Percentiles rank a stretch among this genome's conserved stretches.
Conservation (phyloP, 2,329 filamentous ascomycete genomes). For the Allantophomopsis lycopodina region DNA sequence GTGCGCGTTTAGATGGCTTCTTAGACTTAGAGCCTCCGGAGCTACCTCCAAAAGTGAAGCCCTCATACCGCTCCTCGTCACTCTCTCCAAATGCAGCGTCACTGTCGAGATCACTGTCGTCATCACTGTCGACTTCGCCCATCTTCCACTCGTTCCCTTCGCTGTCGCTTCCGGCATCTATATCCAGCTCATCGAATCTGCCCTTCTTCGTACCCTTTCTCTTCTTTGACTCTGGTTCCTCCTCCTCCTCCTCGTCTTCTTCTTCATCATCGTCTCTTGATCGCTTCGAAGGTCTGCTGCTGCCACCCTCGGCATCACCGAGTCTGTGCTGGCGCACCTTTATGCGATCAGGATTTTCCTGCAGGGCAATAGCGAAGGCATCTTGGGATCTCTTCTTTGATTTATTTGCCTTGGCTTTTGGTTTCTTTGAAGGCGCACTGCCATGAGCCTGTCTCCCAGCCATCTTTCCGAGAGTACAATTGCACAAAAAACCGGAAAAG, state of each 20-base stretch:
- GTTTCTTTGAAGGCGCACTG: slow-evolving; percentile 13
- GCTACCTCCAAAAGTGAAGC: slow-evolving; percentile 49
- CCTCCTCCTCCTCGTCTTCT: slow-evolving; percentile 21
- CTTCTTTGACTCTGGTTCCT: slow-evolving; percentile 22
- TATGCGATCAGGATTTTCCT: slow-evolving; percentile 33
- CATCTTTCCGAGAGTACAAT: slow-evolving; percentile 10
- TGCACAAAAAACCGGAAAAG: neutral
- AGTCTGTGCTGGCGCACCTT: slow-evolving; percentile 43
- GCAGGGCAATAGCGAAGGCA: slow-evolving; percentile 51
- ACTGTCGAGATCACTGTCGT: slow-evolving; percentile 57
- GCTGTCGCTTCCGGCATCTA: slow-evolving; percentile 50
- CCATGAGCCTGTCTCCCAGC: slow-evolving; percentile 21
- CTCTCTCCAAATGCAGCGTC: slow-evolving; percentile 61
- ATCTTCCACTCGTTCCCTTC: slow-evolving; percentile 57
- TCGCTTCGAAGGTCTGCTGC: slow-evolving; percentile 20
- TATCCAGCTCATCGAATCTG: slow-evolving; percentile 26
- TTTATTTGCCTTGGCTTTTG: slow-evolving; percentile 26
- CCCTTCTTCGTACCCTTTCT: slow-evolving; percentile 14
- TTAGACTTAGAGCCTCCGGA: slow-evolving; percentile 35
- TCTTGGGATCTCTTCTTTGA: slow-evolving; percentile 32
- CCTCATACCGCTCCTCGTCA: slow-evolving; percentile 57
- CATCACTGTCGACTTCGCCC: slow-evolving; percentile 49
- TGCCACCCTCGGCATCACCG: slow-evolving; percentile 33
- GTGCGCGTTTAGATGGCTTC: slow-evolving; percentile 28
- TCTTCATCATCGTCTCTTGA: slow-evolving; percentile 26